phyloP scores from a whole-genome alignment of 2,329 filamentous ascomycete species.

The Ophiostoma populinum region DNA sequence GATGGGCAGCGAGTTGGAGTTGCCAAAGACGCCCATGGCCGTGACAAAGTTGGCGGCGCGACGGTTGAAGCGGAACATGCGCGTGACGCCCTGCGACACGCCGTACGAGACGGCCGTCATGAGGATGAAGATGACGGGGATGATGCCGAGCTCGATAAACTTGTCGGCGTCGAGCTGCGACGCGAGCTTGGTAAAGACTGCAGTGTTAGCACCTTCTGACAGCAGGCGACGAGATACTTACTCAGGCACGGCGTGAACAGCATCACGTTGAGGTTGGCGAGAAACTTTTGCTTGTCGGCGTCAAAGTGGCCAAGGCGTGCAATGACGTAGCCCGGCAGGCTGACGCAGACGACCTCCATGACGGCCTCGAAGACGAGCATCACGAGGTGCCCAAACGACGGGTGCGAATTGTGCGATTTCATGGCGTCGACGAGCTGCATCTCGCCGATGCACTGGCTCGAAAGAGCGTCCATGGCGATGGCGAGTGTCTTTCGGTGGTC shows the following conservation, averaged over 20 bases:
- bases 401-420: constrained; percentile 36
- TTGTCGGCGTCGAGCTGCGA: constrained; percentile 88
- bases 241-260: constrained; percentile 94
- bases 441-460: constrained; percentile 6
- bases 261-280: constrained; percentile 90
- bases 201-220: background rate
- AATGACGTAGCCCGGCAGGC: constrained; percentile 82
- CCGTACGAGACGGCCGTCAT: constrained; percentile 78
- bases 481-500: too few relatives aligned
- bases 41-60: constrained; percentile 86
- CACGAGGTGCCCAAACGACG: constrained; percentile 49
- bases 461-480: constrained; percentile 2
- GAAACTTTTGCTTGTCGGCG: constrained; percentile 87
- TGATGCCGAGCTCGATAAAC: constrained; percentile 75
- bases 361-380: constrained; percentile 89
- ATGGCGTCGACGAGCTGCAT: constrained; percentile 20
- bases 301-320: constrained; percentile 85
- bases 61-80: constrained; percentile 64
- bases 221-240: constrained; percentile 26
- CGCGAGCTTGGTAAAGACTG: constrained; percentile 92
- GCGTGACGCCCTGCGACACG: constrained; percentile 54
- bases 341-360: constrained; percentile 87
- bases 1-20: constrained; percentile 94
- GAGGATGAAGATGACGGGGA: constrained; percentile 81
- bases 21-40: constrained; percentile 94